These are phyloP conservation scores for Creolimax fragrantissima DNA, from an alignment of 78 protist species.

Conservation along the genomic window DNA sequence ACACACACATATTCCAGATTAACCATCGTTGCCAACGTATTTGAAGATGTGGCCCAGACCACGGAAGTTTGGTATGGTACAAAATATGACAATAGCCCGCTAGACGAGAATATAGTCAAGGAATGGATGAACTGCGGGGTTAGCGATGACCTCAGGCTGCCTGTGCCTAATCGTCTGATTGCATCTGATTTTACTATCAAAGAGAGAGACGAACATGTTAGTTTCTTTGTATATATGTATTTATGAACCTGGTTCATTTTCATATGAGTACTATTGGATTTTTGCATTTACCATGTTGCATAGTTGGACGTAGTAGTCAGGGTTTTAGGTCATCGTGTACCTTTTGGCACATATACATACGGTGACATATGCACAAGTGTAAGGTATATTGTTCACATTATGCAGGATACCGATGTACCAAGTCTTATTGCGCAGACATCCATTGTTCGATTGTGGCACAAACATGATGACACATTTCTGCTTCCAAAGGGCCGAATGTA, in stretches of 20 bases:
- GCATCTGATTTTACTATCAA: slow-evolving; percentile 24
- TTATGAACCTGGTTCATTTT: no score
- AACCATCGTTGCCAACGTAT: neutral
- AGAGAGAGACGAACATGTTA: neutral
- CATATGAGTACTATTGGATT: no score
- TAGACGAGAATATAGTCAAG: neutral
- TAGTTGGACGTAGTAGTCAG: no score
- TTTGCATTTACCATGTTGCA: no score
- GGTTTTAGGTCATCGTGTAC: no score
- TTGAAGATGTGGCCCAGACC: neutral
- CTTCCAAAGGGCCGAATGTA: slow-evolving; percentile 24
- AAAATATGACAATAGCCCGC: neutral
- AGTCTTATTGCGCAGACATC: neutral
- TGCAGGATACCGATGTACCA: neutral
- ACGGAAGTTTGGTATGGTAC: slow-evolving; percentile 41
- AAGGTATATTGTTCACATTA: no score
- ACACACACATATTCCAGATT: no score
- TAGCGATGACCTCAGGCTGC: neutral
- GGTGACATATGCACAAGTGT: no score
- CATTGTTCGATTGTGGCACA: slow-evolving; percentile 20
- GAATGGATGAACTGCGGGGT: neutral
- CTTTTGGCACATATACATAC: no score
- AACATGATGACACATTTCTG: slow-evolving; percentile 26
- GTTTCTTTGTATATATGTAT: no score
- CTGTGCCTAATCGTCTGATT: slow-evolving; percentile 21